Percentiles rank a stretch among this genome's conserved stretches.
phyloP scores from a whole-genome alignment of 1,284 basidiomycete genomes.

The Thelephora terrestris region DNA sequence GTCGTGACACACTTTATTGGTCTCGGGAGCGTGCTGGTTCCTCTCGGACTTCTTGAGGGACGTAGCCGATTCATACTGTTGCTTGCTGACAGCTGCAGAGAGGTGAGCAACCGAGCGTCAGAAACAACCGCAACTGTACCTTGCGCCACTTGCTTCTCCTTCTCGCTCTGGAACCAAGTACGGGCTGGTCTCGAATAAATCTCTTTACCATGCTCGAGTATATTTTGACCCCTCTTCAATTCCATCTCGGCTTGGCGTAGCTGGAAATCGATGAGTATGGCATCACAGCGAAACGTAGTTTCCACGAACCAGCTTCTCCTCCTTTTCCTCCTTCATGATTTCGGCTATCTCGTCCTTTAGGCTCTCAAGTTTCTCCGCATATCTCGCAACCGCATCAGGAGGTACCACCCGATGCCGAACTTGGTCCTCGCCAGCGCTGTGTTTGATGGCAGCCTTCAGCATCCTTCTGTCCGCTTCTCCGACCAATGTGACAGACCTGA shows the following conservation, averaged over 20 bases:
- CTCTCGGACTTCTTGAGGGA: slow-evolving; percentile 15
- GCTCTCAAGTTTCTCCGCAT: slow-evolving; percentile 59
- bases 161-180: slow-evolving; percentile 94
- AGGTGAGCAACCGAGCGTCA: slow-evolving; percentile 3
- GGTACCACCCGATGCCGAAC: slow-evolving; percentile 88
- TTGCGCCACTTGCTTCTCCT: slow-evolving; percentile 76
- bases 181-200: slow-evolving; percentile 90
- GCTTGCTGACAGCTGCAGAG: slow-evolving; percentile 57
- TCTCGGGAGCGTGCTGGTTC: slow-evolving; percentile 18
- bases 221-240: slow-evolving; percentile 89
- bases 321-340: slow-evolving; percentile 87
- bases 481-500: slow-evolving; percentile 87
- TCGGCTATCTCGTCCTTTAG: slow-evolving; percentile 76
- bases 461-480: slow-evolving; percentile 95
- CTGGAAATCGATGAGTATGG: slow-evolving; percentile 27
- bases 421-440: slow-evolving; percentile 68
- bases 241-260: slow-evolving; percentile 93
- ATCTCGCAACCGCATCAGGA: slow-evolving; percentile 65
- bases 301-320: slow-evolving; percentile 75
- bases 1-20: slow-evolving; percentile 28
- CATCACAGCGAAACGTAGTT: slow-evolving; percentile 4
- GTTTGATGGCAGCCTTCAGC: slow-evolving; percentile 93
- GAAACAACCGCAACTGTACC: slow-evolving; percentile 34
- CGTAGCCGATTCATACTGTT: slow-evolving; percentile 55
- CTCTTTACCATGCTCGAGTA: slow-evolving; percentile 92